These are phyloP conservation scores for Ophiostoma piceae DNA, from an alignment of 2,329 filamentous ascomycete genomes.

Conservation along the genomic window DNA sequence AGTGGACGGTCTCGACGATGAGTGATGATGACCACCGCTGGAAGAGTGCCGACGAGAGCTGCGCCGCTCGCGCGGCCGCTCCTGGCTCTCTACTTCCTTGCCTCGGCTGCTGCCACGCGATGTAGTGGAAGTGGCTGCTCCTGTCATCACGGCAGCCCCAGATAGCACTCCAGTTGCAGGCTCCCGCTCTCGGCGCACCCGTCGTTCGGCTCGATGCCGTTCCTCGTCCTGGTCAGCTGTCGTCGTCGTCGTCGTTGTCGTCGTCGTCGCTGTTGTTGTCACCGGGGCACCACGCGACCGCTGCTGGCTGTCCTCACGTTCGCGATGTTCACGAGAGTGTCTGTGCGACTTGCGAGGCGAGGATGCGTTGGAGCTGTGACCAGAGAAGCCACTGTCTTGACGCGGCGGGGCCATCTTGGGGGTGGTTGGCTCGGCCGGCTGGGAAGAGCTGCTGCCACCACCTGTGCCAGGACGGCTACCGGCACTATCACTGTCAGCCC, in stretches of 20 bases:
- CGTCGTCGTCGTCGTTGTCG: slow-evolving; percentile 37
- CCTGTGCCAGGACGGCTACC: slow-evolving; percentile 27
- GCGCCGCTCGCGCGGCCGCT: slow-evolving; percentile 28
- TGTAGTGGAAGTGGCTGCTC: slow-evolving; percentile 23
- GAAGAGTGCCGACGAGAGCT: slow-evolving; percentile 30
- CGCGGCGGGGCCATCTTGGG: slow-evolving; percentile 35
- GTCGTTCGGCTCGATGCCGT: slow-evolving; percentile 45
- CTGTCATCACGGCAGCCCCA: slow-evolving; percentile 28
- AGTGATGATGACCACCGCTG: slow-evolving; percentile 17
- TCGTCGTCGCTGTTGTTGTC: slow-evolving; percentile 31
- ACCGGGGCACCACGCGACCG: slow-evolving; percentile 2
- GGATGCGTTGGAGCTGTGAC: slow-evolving; percentile 26
- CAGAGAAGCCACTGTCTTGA: slow-evolving; percentile 42
- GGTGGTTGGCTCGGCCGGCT: slow-evolving; percentile 31
- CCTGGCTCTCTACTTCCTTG: slow-evolving; percentile 26
- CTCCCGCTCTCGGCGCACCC: slow-evolving; percentile 34
- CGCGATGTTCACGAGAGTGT: slow-evolving; percentile 15
- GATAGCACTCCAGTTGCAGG: slow-evolving; percentile 29
- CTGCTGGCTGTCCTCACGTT: slow-evolving; percentile 18
- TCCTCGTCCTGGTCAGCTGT: slow-evolving; percentile 17
- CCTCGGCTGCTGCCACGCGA: slow-evolving; percentile 27
- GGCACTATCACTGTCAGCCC: slow-evolving; percentile 32
- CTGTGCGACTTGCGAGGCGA: slow-evolving; percentile 25
- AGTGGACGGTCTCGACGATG: slow-evolving; percentile 25
- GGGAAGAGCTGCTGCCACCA: slow-evolving; percentile 33